A percentile compares a stretch with the other conserved stretches of the same genome.
Evolutionary conservation across 2,329 filamentous ascomycete genomes (phyloP).

Genomic region (Paraphaeosphaeria minitans): DNA sequence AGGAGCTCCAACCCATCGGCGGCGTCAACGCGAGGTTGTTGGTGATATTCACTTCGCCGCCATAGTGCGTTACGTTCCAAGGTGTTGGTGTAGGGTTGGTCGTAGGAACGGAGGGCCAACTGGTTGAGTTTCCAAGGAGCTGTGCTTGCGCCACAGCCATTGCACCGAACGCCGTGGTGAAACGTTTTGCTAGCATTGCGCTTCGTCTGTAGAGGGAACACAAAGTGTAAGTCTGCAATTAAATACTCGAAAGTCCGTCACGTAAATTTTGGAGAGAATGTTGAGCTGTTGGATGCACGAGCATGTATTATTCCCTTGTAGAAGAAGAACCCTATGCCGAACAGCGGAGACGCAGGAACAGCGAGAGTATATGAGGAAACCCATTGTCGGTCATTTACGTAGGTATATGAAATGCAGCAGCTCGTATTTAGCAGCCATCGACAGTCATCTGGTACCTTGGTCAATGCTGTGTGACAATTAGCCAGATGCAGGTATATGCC

Average conservation of each 20-base stretch:
- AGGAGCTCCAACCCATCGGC: conserved; percentile 30
- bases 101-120: conserved; percentile 5
- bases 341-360: conserved; percentile 21
- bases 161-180: conserved; percentile 4
- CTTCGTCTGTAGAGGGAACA: not conserved
- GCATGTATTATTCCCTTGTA: not conserved
- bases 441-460: conserved; percentile 15
- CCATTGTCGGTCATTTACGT: conserved; percentile 19
- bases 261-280: not conserved
- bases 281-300: too few relatives aligned
- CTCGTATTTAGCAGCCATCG: conserved; percentile 3
- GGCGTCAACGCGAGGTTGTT: conserved; percentile 26
- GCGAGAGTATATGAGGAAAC: conserved; percentile 14
- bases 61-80: conserved; percentile 27
- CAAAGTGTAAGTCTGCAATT: not conserved
- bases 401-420: conserved; percentile 16
- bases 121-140: conserved; percentile 18
- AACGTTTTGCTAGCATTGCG: conserved; percentile 10
- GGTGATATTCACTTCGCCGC: conserved; percentile 25
- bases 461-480: conserved; percentile 18
- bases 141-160: conserved; percentile 18
- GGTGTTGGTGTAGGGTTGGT: conserved; percentile 16
- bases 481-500: conserved; percentile 26
- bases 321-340: conserved; percentile 8
- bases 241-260: not conserved